Evolutionary conservation across 73 alveolate species (phyloP).

Genomic region (Tetrahymena elliotti): DNA sequence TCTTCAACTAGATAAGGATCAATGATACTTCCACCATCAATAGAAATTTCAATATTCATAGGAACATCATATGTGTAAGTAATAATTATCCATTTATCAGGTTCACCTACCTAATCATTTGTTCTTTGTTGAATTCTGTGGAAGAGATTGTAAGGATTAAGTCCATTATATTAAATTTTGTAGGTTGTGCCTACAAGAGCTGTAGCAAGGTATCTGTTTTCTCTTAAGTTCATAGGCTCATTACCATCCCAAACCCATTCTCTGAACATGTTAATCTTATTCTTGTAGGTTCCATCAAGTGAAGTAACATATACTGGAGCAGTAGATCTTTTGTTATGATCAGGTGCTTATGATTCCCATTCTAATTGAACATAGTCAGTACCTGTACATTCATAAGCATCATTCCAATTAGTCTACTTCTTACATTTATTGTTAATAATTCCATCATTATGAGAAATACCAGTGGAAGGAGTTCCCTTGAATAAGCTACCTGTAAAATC

Average conservation of each 20-base stretch:
- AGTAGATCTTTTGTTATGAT: constrained; percentile 12
- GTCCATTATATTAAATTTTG: constrained; percentile 10
- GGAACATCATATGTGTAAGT: background rate
- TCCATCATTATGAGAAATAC: constrained; percentile 20
- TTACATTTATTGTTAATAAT: background rate
- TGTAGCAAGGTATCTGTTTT: constrained; percentile 11
- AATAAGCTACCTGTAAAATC: constrained; percentile 25
- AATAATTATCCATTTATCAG: background rate
- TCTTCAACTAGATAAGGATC: background rate
- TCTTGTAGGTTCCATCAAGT: background rate
- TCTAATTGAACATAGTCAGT: background rate
- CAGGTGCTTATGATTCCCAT: constrained; percentile 28
- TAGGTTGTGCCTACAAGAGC: background rate
- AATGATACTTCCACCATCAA: background rate
- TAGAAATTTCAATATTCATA: background rate
- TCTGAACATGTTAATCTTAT: constrained; percentile 3
- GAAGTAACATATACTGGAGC: constrained; percentile 6
- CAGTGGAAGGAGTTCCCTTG: constrained; percentile 1
- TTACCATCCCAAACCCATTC: constrained; percentile 48
- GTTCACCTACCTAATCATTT: background rate
- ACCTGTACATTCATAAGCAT: constrained; percentile 10
- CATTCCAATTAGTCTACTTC: constrained; percentile 9
- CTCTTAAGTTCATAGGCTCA: constrained; percentile 35
- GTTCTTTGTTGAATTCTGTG: background rate
- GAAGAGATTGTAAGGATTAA: constrained; percentile 9